These are phyloP conservation scores for Heliosperma pusillum DNA, from an alignment of 148 eudicot genomes.

Conservation along the genomic window DNA sequence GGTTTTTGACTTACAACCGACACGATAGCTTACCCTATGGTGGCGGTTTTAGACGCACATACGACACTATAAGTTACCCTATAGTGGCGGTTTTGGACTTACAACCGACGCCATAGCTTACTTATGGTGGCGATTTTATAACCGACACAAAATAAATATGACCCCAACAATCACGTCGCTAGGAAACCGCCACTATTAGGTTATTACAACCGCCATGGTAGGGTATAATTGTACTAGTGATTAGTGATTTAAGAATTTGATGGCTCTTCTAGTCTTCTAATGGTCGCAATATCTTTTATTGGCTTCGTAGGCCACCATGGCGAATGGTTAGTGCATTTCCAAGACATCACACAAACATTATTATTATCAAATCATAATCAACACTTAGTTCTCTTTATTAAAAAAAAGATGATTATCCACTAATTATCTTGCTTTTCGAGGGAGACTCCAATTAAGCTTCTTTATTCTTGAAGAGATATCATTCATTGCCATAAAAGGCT, in stretches of 20 bases:
- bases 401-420: neutral
- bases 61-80: too few species aligned
- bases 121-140: too few species aligned
- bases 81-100: too few species aligned
- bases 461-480: neutral
- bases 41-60: too few species aligned
- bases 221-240: too few species aligned
- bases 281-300: neutral
- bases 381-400: neutral
- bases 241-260: neutral
- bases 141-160: too few species aligned
- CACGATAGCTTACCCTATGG: too few species aligned
- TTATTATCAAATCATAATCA: slow-evolving; percentile 10
- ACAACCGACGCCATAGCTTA: too few species aligned
- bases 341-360: neutral
- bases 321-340: neutral
- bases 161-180: too few species aligned
- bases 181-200: too few species aligned
- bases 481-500: neutral
- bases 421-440: slow-evolving; percentile 2
- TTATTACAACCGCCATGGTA: too few species aligned
- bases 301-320: neutral
- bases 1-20: too few species aligned
- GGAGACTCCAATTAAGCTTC: neutral
- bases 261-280: neutral